Conservation (phyloP, 2,329 filamentous ascomycete genomes). For the Arthrobotrys conoides region DNA sequence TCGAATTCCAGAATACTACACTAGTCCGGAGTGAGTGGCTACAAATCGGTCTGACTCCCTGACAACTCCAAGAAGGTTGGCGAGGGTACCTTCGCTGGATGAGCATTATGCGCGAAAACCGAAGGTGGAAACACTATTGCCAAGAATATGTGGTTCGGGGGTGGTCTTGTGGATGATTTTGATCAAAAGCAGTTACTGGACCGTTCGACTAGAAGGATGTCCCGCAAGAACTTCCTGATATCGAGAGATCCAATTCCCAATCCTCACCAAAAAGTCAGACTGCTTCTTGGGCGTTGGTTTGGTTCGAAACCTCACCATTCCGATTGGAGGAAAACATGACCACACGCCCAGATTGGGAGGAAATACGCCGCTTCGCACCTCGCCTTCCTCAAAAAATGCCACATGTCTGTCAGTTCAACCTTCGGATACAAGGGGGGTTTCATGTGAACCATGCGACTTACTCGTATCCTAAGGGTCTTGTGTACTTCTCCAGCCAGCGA, state of each 20-base stretch:
- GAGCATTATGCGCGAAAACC: constrained; percentile 39
- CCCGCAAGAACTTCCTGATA: constrained; percentile 30
- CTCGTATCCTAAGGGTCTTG: constrained; percentile 9
- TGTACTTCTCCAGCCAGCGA: constrained; percentile 14
- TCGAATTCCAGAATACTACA: constrained; percentile 36
- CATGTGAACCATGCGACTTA: constrained; percentile 37
- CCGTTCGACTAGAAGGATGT: constrained; percentile 4
- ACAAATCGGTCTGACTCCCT: constrained; percentile 34
- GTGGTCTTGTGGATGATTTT: constrained; percentile 29
- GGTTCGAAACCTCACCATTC: constrained; percentile 20
- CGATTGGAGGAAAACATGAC: constrained; percentile 37
- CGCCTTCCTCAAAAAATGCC: constrained; percentile 47
- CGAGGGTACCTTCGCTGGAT: constrained; percentile 26
- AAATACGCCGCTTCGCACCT: constrained; percentile 38
- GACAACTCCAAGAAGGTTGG: constrained; percentile 25
- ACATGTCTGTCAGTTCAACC: constrained; percentile 22
- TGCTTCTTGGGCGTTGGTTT: constrained; percentile 1
- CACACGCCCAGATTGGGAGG: constrained; percentile 20
- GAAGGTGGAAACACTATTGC: constrained; percentile 42
- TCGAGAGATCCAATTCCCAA: constrained; percentile 7
- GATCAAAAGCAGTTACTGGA: constrained; percentile 25
- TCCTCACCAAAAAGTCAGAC: not conserved
- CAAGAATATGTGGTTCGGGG: constrained; percentile 33
- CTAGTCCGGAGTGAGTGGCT: constrained; percentile 32
- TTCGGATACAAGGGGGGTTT: constrained; percentile 33